phyloP scores from a whole-genome alignment of 2,329 filamentous ascomycete genomes.

The Fusarium nisikadoi region DNA sequence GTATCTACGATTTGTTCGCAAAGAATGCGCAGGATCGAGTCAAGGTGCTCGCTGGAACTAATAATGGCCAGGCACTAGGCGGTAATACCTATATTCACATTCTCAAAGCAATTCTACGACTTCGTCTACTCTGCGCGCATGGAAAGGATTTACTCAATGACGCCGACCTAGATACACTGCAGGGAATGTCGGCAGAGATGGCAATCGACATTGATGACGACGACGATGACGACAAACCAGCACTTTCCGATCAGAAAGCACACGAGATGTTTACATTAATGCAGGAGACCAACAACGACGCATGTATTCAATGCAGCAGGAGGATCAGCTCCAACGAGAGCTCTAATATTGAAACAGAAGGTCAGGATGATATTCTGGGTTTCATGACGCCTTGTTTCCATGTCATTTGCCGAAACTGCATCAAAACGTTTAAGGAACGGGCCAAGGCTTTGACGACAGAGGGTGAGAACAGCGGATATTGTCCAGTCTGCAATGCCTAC shows the following conservation, averaged over 20 bases:
- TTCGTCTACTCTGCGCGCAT: slow-evolving; percentile 91
- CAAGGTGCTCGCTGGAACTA: slow-evolving; percentile 72
- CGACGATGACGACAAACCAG: slow-evolving; percentile 67
- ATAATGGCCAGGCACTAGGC: slow-evolving; percentile 72
- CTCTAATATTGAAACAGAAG: slow-evolving; percentile 68
- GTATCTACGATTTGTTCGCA: slow-evolving; percentile 86
- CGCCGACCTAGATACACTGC: slow-evolving; percentile 81
- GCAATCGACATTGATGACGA: slow-evolving; percentile 91
- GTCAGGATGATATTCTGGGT: slow-evolving; percentile 73
- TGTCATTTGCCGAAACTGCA: slow-evolving; percentile 81
- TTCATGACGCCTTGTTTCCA: slow-evolving; percentile 91
- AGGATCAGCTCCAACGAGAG: slow-evolving; percentile 68
- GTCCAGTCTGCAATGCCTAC: slow-evolving; percentile 74
- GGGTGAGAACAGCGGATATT: slow-evolving; percentile 61
- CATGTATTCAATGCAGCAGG: slow-evolving; percentile 75
- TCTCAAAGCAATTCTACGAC: slow-evolving; percentile 86
- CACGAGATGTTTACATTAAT: slow-evolving; percentile 89
- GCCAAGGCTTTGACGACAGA: slow-evolving; percentile 54
- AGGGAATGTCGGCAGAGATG: slow-evolving; percentile 83
- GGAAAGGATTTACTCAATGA: slow-evolving; percentile 90
- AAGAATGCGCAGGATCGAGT: slow-evolving; percentile 84
- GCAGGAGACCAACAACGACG: slow-evolving; percentile 81
- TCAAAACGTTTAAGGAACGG: slow-evolving; percentile 67
- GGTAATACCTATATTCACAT: slow-evolving; percentile 95
- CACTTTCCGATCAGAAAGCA: slow-evolving; percentile 75